Base-by-base conservation (phyloP, 1,284 basidiomycete species). In the Thelephora terrestris region DNA sequence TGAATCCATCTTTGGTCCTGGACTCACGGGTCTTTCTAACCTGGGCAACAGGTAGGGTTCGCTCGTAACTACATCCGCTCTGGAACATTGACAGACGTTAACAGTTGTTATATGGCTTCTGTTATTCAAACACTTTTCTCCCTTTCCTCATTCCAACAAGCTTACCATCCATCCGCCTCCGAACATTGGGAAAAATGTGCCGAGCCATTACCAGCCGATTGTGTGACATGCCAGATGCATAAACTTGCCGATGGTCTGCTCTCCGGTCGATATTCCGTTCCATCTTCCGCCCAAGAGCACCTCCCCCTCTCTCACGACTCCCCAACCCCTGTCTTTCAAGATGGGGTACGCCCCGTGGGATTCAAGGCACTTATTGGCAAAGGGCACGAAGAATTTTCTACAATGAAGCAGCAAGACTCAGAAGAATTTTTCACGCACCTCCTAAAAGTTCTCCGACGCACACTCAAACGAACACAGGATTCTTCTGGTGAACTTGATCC, bases 341-440 rank as follows among this genome's bases (percentile, higher is more conserved):
- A 79, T 24, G 95, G 95, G 1, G 69, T 99, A 46, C 78, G 78
- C 35, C 96, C 95, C 0, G 74, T 73, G 2, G 82, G 82, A 60
- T 93, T 98, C 73, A 98, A 98, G 66, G 71, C 81, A 1, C 76
- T 98, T 14, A 78, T 98, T 34, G 95, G 95, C 3, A 89, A 87
- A 58, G 92, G 91, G 0, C 95, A 99, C 60, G 79, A 81, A 46
- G 95, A 98, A 67, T 99, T 99, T 60, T 76, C 89, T 27, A 98
- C 93, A 17, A 98, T 98, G 94, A 78, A 81, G 40, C 94, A 99
- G 66, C 95, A 99, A 64, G 95, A 99, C 61, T 82, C 94, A 1
- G 93, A 97, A 61, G 95, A 99, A 66, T 99, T 99, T 68, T 75
- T 99, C 51, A 76, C 80, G 47, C 80, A 95, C 64, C 68, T 98